Base-by-base conservation (phyloP, 148 eudicot genomes). In the Rhododendron vialii region DNA sequence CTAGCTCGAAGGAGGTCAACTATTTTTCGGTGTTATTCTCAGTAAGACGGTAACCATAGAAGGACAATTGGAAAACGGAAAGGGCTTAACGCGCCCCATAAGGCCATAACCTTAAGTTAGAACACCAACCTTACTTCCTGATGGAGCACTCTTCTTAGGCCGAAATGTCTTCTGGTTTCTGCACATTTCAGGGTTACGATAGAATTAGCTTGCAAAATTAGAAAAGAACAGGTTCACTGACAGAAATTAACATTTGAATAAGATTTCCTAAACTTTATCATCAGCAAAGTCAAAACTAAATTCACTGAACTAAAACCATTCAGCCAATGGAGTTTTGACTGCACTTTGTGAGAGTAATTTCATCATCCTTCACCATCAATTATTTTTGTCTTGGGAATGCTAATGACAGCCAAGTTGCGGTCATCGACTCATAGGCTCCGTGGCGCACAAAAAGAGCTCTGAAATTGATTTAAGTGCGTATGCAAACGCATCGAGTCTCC, bases 151-250 rank as follows among this genome's bases (percentile, higher is more conserved):
- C 90, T 95, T 95, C 84, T 95, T 93, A 22, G 94, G 93, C 47
- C 98, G 94, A 85, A 95, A 93, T n/a, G 98, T 95, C 88, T 92
- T 95, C 89, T 94, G 96, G 85, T 92, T 95, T 88, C 95, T 95
- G 93, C 86, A 86, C 67, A 78, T 30, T 83, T 81, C 81, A 88
- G 45, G 43, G 77, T 48, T 35, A 33, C n/a, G 45, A 67, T 50
- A 83, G 78, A 61, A 78, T 59, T 67, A 79, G 69, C 76, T 12
- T 45, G 63, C 67, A 18, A 78, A 73, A 28, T 45, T 74, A 7
- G 43, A 63, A 77, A 33, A 73, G 45, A 11, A 47, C 67, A 18
- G 9, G 28, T 22, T 61, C 57, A 59, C 50, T 8, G 50, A 47
- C 50, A 47, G 50, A 47, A 47, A 47, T 47, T 47, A 47, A 47